These are phyloP conservation scores for Jacaranda copaia DNA, from an alignment of 257 asterid species.

Conservation along the genomic window DNA sequence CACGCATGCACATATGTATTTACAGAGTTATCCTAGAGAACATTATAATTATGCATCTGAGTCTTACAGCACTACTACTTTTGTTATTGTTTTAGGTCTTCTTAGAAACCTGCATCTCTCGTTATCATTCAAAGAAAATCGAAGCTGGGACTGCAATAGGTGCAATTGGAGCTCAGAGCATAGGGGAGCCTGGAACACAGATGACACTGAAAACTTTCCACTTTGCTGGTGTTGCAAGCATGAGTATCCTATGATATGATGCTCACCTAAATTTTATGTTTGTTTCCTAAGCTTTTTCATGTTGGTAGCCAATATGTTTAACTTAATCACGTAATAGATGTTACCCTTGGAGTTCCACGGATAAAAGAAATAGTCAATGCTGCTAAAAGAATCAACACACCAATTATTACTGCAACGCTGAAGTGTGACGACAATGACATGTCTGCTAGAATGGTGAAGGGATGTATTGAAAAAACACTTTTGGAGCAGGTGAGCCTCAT, in stretches of 20 bases:
- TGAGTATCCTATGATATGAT: constrained; percentile 83
- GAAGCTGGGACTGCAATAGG: constrained; percentile 95
- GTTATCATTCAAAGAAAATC: constrained; percentile 77
- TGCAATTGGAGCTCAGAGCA: constrained; percentile 96
- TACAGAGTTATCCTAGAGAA: not conserved
- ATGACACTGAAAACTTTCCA: constrained; percentile 98
- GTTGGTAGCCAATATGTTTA: constrained; percentile 35
- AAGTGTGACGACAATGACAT: constrained; percentile 49
- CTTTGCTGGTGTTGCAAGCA: constrained; percentile 99
- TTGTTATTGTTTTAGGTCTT: constrained; percentile 69
- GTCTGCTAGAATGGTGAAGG: constrained; percentile 72
- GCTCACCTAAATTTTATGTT: constrained; percentile 28
- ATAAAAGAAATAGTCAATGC: constrained; percentile 89
- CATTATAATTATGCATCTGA: no score
- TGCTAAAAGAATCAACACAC: constrained; percentile 83
- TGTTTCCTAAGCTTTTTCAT: constrained; percentile 24
- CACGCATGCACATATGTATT: no score
- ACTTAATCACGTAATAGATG: constrained; percentile 74
- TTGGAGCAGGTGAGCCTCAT: constrained; percentile 75
- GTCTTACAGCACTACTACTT: constrained; percentile 19
- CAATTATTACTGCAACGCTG: constrained; percentile 77
- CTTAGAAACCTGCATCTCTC: constrained; percentile 75
- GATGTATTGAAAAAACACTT: constrained; percentile 82
- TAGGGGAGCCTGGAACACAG: constrained; percentile 98
- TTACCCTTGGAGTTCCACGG: constrained; percentile 98